Conservation (phyloP, 306 rosid genomes). For the Quercus cerris region DNA sequence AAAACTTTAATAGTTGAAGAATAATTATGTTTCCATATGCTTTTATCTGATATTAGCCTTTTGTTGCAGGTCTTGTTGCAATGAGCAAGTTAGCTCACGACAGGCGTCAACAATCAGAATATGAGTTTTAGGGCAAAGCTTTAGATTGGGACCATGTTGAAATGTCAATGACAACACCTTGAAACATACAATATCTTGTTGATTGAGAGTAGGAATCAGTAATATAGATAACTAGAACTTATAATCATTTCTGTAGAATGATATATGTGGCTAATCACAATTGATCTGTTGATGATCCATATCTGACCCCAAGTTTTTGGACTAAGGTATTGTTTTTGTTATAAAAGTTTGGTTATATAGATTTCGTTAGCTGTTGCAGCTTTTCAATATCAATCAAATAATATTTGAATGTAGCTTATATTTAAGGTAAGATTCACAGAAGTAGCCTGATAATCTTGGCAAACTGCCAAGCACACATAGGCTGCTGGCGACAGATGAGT, state of each 20-base stretch:
- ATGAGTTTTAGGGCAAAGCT: conserved; percentile 33
- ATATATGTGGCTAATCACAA: background rate
- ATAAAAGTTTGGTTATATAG: too few species aligned
- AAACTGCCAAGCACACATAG: too few species aligned
- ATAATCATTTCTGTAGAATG: background rate
- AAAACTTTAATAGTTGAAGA: background rate
- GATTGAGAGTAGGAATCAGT: background rate
- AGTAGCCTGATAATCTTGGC: too few species aligned
- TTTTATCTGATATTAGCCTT: background rate
- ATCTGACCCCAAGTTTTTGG: too few species aligned
- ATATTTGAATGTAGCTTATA: too few species aligned
- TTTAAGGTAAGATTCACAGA: too few species aligned
- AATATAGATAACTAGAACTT: background rate
- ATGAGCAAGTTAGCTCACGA: conserved; percentile 47
- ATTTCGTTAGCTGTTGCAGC: too few species aligned
- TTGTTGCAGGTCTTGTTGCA: conserved; percentile 47
- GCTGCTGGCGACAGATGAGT: too few species aligned
- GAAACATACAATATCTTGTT: background rate
- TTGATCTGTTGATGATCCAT: too few species aligned
- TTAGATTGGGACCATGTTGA: conserved; percentile 18
- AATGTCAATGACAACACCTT: background rate
- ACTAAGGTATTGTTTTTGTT: too few species aligned
- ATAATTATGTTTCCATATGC: background rate
- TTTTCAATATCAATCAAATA: too few species aligned
- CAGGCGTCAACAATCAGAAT: conserved; percentile 33